Percentiles rank a stretch among this genome's conserved stretches.
Conservation (phyloP, 1,284 basidiomycete genomes). For the Puccinia novopanici region DNA sequence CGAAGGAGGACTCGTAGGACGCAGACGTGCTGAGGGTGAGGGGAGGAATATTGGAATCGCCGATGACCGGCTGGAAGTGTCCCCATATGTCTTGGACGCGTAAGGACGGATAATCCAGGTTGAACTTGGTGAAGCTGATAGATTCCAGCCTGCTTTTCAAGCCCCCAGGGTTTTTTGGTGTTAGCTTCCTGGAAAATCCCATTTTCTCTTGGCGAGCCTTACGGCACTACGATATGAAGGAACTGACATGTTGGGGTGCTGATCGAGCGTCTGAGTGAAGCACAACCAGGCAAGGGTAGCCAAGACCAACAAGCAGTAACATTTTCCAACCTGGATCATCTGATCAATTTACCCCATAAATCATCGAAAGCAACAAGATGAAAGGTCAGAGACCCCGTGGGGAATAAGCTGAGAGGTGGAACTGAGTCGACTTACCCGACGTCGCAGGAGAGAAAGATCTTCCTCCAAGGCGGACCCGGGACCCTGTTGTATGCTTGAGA, state of each 20-base stretch:
- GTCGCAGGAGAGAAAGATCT: slow-evolving; percentile 22
- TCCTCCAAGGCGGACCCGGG: slow-evolving; percentile 15
- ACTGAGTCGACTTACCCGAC: slow-evolving; percentile 3
- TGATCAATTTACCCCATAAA: not conserved
- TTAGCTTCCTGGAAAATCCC: too few species aligned
- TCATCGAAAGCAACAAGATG: not conserved
- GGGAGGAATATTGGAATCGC: not conserved
- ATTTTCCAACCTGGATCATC: slow-evolving; percentile 26
- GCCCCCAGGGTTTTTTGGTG: not conserved
- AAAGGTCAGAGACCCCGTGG: not conserved
- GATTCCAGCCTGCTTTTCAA: not conserved
- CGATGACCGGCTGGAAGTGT: not conserved
- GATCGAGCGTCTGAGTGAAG: slow-evolving; percentile 10
- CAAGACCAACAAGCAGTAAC: slow-evolving; percentile 22
- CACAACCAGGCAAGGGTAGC: slow-evolving; percentile 17
- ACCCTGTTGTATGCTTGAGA: not conserved
- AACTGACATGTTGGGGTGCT: slow-evolving; percentile 14
- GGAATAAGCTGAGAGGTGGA: too few species aligned
- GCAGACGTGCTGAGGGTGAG: not conserved
- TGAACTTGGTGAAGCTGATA: slow-evolving; percentile 27
- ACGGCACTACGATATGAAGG: not conserved
- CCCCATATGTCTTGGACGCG: not conserved
- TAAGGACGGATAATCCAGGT: not conserved
- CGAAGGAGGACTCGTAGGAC: not conserved
- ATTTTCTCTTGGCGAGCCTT: too few species aligned